Conservation (phyloP, 2,329 filamentous ascomycete genomes). For the Trichoderma sp. region DNA sequence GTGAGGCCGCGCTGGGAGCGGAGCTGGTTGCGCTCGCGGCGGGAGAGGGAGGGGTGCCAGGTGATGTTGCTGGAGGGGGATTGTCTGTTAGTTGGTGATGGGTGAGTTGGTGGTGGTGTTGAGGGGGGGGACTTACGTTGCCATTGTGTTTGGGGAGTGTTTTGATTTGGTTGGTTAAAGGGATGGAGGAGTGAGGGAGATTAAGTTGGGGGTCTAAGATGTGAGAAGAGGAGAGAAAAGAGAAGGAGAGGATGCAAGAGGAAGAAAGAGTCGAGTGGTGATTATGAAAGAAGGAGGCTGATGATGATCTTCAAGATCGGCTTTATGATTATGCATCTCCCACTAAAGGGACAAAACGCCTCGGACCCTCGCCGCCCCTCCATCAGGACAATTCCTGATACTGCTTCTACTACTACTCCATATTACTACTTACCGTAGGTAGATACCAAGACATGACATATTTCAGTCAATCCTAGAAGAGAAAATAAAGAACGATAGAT, state of each 20-base stretch:
- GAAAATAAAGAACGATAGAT: background rate
- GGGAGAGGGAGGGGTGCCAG: constrained; percentile 82
- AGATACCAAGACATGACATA: no score
- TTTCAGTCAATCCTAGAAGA: no score
- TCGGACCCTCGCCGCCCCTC: constrained; percentile 16
- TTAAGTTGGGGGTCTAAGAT: no score
- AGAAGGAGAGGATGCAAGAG: no score
- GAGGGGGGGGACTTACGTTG: background rate
- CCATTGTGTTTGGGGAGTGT: background rate
- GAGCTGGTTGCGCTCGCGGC: constrained; percentile 70
- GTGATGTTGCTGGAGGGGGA: constrained; percentile 72
- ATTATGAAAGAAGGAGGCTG: constrained; percentile 2
- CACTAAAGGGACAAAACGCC: background rate
- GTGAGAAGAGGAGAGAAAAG: no score
- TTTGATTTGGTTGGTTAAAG: no score
- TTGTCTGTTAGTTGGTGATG: background rate
- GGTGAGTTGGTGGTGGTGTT: background rate
- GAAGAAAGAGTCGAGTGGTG: background rate
- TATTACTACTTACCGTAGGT: no score
- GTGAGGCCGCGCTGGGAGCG: constrained; percentile 89
- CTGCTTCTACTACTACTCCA: no score
- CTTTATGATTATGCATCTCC: background rate
- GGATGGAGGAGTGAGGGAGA: no score
- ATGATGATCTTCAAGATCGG: background rate
- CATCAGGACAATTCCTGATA: background rate